These are phyloP conservation scores for Niveomyces coronatus DNA, from an alignment of 2,329 filamentous ascomycete genomes.

Conservation along the genomic window DNA sequence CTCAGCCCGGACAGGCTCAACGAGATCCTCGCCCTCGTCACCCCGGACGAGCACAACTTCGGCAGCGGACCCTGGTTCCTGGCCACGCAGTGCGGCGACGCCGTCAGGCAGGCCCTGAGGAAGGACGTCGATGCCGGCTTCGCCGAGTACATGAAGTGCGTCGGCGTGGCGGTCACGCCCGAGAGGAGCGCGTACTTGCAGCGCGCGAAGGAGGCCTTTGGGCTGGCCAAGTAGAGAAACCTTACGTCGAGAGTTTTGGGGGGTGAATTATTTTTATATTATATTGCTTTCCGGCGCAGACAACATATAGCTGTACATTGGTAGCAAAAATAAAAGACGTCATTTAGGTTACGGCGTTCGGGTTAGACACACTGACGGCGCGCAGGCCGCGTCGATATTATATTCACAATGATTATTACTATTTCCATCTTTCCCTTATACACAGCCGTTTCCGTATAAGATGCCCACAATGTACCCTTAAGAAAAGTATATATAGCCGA, in stretches of 20 bases:
- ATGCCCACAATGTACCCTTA: too few relatives aligned
- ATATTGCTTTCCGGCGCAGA: too few relatives aligned
- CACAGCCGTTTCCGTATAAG: too few relatives aligned
- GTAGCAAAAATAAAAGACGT: not conserved
- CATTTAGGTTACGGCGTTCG: too few relatives aligned
- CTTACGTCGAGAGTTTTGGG: too few relatives aligned
- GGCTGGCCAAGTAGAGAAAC: slow-evolving; percentile 16
- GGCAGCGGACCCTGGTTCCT: slow-evolving; percentile 43
- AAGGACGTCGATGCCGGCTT: slow-evolving; percentile 31
- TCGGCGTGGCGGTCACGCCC: slow-evolving; percentile 25
- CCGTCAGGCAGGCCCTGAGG: slow-evolving; percentile 24
- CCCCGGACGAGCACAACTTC: slow-evolving; percentile 42
- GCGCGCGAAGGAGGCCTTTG: slow-evolving; percentile 38
- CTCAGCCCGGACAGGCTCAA: slow-evolving; percentile 24
- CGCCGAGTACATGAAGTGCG: slow-evolving; percentile 36
- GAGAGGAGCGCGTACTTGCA: slow-evolving; percentile 31
- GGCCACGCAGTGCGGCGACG: slow-evolving; percentile 29
- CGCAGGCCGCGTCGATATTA: too few relatives aligned
- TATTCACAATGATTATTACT: too few relatives aligned
- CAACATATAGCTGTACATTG: not conserved
- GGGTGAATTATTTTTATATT: not conserved
- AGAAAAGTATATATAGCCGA: too few relatives aligned
- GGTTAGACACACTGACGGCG: too few relatives aligned
- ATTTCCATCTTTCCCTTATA: too few relatives aligned
- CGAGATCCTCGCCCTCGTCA: slow-evolving; percentile 34